phyloP scores from a whole-genome alignment of 805 yeast genomes.

The Zygotorulaspora danielsina region DNA sequence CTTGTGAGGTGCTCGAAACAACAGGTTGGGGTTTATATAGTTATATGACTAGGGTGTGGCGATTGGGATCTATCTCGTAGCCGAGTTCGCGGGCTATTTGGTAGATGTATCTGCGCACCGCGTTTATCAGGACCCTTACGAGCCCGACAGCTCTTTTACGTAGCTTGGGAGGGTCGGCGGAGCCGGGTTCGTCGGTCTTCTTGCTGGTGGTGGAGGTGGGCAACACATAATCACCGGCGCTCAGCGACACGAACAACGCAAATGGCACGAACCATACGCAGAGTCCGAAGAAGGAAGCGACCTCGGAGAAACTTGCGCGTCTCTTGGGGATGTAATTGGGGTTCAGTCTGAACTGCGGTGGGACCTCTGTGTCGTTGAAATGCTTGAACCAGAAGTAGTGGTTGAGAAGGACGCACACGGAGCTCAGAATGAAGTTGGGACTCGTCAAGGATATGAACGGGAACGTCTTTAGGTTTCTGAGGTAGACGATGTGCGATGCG shows the following conservation, averaged over 20 bases:
- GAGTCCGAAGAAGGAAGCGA: constrained; percentile 91
- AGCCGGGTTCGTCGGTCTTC: constrained; percentile 31
- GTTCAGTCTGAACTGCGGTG: constrained; percentile 59
- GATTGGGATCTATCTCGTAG: constrained; percentile 54
- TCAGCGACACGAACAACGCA: constrained; percentile 81
- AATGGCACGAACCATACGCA: constrained; percentile 94
- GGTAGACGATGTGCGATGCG: constrained; percentile 64
- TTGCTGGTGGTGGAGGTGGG: constrained; percentile 47
- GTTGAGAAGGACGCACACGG: constrained; percentile 68
- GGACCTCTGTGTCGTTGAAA: constrained; percentile 63
- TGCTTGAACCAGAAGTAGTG: constrained; percentile 89
- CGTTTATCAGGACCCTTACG: constrained; percentile 62
- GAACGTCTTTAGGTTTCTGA: constrained; percentile 72
- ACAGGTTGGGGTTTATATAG: too few relatives aligned
- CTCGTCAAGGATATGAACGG: constrained; percentile 77
- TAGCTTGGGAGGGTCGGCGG: constrained; percentile 35
- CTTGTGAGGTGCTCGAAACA: too few relatives aligned
- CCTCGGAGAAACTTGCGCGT: constrained; percentile 79
- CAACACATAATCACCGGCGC: constrained; percentile 85
- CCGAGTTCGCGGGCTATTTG: constrained; percentile 55
- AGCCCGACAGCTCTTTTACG: constrained; percentile 53
- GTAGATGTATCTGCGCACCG: constrained; percentile 43
- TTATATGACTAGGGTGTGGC: constrained; percentile 39
- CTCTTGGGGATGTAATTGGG: constrained; percentile 59
- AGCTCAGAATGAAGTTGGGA: constrained; percentile 64